These are phyloP conservation scores for Boletus sp. DNA, from an alignment of 768 basidiomycete species.

Conservation along the genomic window DNA sequence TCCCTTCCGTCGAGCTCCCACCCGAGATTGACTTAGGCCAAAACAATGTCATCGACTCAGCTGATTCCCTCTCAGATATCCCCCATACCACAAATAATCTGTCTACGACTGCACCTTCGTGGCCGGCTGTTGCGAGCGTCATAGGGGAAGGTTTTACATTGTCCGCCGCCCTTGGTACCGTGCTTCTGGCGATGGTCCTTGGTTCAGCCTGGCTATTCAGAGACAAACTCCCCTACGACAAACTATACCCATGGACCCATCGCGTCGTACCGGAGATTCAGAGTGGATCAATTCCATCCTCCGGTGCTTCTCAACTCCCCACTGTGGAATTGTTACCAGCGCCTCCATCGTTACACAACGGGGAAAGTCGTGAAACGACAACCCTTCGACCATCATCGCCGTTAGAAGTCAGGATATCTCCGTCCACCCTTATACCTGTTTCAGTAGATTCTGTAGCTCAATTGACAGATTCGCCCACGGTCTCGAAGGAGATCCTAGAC, in stretches of 20 bases:
- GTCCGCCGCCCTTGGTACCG: constrained; percentile 19
- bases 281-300: background rate
- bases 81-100: constrained; percentile 16
- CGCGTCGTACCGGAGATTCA: background rate
- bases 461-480: constrained; percentile 1
- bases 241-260: constrained; percentile 9
- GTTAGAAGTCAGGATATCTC: background rate
- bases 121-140: constrained; percentile 12
- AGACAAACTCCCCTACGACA: constrained; percentile 14
- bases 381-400: background rate
- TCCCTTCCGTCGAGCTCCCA: constrained; percentile 38
- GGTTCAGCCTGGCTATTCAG: constrained; percentile 27
- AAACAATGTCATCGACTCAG: constrained; percentile 10
- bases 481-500: constrained; percentile 11
- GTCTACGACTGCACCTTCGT: constrained; percentile 12
- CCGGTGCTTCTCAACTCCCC: background rate
- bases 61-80: constrained; percentile 16
- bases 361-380: background rate
- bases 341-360: background rate
- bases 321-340: background rate
- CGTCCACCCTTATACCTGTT: background rate
- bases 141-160: constrained; percentile 15
- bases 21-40: constrained; percentile 21
- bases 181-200: constrained; percentile 23
- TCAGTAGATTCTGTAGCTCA: background rate